phyloP scores from a whole-genome alignment of 768 basidiomycete genomes.

The Pulveroboletus ravenelii region DNA sequence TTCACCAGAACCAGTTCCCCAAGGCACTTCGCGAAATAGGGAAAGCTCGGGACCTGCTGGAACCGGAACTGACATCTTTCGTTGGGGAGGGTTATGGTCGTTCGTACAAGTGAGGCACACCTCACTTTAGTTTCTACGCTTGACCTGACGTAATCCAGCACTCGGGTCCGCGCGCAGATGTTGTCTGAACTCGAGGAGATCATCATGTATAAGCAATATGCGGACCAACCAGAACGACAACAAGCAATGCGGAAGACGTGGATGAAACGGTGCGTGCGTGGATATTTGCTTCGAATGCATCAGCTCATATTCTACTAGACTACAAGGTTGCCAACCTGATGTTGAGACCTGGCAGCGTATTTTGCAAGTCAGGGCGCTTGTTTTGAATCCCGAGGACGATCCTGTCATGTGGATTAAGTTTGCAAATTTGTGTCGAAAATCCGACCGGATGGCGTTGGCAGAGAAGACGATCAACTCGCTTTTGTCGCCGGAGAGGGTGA shows the following conservation, averaged over 20 bases:
- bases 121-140: not conserved
- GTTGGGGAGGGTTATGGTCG: conserved; percentile 97
- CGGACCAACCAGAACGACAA: conserved; percentile 92
- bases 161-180: conserved; percentile 97
- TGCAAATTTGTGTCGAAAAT: conserved; percentile 94
- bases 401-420: conserved; percentile 99
- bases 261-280: conserved; percentile 76
- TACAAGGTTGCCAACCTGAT: conserved; percentile 95
- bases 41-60: conserved; percentile 86
- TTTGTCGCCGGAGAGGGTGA: conserved; percentile 65
- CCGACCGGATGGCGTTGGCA: conserved; percentile 88
- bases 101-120: conserved; percentile 78
- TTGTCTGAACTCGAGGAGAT: conserved; percentile 97
- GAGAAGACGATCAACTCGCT: conserved; percentile 96
- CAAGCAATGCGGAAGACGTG: conserved; percentile 88
- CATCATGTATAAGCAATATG: conserved; percentile 90
- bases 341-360: conserved; percentile 99
- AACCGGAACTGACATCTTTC: conserved; percentile 86
- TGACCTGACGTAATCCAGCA: conserved; percentile 42
- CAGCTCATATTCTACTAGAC: conserved; percentile 37
- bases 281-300: not conserved
- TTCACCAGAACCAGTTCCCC: conserved; percentile 94
- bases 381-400: conserved; percentile 89
- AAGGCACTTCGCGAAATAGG: conserved; percentile 88
- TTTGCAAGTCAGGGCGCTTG: conserved; percentile 90